Evolutionary conservation across 2,329 filamentous ascomycete genomes (phyloP), one percentile per base, ranked within the genome.

Genomic region (Chlorencoelia australis): DNA sequence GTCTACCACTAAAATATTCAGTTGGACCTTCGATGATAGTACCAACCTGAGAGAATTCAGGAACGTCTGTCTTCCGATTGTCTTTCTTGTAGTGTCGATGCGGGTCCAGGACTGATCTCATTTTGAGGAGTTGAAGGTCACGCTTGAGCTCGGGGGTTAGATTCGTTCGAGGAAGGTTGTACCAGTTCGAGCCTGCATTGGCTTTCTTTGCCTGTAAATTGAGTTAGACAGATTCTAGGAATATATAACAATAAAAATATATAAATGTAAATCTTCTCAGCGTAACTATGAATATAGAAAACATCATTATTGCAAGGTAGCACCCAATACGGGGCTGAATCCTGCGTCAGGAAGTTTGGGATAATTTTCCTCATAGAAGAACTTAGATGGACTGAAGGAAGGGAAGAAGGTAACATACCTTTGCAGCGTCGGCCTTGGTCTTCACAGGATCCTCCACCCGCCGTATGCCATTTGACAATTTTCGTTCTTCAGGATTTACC

Each of bases 1-100:
- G 69, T 38, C 89, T 76, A 14, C 76, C 73, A 54, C 73, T 88
- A 65, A 79, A 86, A 62, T 80, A 94, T 54, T 96, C 89, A 1
- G 86, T 88, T 2, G 87, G 79, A 1, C 88, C 88, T 53, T 93
- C 81, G 38, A 95, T 73, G 41, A 98, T 75, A 5, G 84, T 89
- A 39, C 89, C 91, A 18, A 94, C 75, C 52, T 94, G 85, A 14
- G 83, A 93, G 22, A 36, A 96, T 43, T 86, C 77, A 1, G 91
- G 91, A 1, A 81, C 63, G 42, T 50, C 39, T 10, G 73, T 69
- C 55, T 82, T 87, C 37, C 75, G 71, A 33, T 65, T 73, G 34
- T 89, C 79, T 60, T 95, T 96, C 22, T 54, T 56, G 37, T 54
- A 56, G 29, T 46, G 43, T 33, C 82, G 71, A 57, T 96, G 89